A percentile compares a stretch with the other conserved stretches of the same genome.
These are phyloP conservation scores for Hemileccinum rubropunctum DNA, from an alignment of 768 basidiomycete species.

Conservation along the genomic window DNA sequence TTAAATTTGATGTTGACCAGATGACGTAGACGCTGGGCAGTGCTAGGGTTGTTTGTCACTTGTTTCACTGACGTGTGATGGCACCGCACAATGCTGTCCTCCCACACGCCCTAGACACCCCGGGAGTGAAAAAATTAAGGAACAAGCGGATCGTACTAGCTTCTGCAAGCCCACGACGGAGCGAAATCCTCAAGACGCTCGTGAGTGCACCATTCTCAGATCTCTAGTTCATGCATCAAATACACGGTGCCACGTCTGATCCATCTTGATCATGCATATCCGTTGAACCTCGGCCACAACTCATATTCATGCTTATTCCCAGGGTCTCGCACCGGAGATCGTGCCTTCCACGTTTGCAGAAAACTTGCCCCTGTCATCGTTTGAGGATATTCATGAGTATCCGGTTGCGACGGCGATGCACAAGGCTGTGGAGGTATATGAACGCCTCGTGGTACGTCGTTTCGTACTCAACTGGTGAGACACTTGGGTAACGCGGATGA, in stretches of 20 bases:
- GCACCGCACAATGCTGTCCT: conserved; percentile 51
- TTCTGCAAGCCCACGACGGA: conserved; percentile 81
- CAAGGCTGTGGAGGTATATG: conserved; percentile 86
- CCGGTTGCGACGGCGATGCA: conserved; percentile 73
- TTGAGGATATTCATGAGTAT: conserved; percentile 71
- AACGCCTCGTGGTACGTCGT: conserved; percentile 63
- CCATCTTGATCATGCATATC: no score
- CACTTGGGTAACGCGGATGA: background rate
- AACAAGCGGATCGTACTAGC: conserved; percentile 83
- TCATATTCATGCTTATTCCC: no score
- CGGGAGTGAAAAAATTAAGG: conserved; percentile 60
- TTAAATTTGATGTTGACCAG: no score
- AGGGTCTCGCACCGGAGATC: conserved; percentile 66
- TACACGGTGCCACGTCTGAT: no score
- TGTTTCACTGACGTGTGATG: background rate
- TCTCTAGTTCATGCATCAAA: background rate
- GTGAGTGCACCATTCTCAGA: conserved; percentile 45
- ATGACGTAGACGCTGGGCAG: no score
- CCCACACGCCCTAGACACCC: conserved; percentile 59
- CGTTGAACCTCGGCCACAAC: no score
- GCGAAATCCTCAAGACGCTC: conserved; percentile 75
- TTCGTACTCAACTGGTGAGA: background rate
- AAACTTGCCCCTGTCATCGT: conserved; percentile 62
- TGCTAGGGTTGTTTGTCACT: no score
- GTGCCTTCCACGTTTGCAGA: conserved; percentile 81